Conservation (phyloP, 78 protist genomes). For the Dictyostelium capitatum region DNA sequence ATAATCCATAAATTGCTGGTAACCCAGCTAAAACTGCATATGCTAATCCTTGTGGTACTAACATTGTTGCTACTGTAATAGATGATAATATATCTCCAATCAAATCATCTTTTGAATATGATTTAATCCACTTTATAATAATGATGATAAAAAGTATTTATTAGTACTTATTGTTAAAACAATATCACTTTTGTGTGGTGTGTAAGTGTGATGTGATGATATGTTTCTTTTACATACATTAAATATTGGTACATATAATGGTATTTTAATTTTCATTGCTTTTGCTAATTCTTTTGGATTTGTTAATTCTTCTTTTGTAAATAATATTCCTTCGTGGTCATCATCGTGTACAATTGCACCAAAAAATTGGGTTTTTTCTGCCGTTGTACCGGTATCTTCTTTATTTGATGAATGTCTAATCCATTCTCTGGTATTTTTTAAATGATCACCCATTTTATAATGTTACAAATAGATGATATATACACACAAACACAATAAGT, state of each 20-base stretch:
- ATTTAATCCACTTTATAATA: constrained; percentile 63
- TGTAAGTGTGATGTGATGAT: too few species aligned
- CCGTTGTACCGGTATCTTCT: background rate
- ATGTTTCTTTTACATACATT: constrained; percentile 12
- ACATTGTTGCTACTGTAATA: constrained; percentile 87
- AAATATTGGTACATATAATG: constrained; percentile 59
- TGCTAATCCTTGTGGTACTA: constrained; percentile 88
- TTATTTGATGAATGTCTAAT: constrained; percentile 28
- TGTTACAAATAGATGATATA: too few species aligned
- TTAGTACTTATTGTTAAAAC: too few species aligned
- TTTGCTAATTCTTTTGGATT: constrained; percentile 52
- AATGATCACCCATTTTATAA: constrained; percentile 42
- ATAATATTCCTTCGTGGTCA: constrained; percentile 18
- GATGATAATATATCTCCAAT: constrained; percentile 86
- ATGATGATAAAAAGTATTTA: background rate
- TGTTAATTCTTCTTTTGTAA: constrained; percentile 54
- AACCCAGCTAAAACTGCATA: constrained; percentile 87
- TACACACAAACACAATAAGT: too few species aligned
- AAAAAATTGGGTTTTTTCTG: background rate
- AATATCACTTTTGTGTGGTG: background rate
- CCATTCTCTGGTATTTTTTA: constrained; percentile 75
- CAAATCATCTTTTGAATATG: constrained; percentile 61
- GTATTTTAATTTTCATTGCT: constrained; percentile 42
- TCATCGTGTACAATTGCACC: constrained; percentile 1
- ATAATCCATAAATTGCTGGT: constrained; percentile 88